Percentiles rank a stretch among this genome's conserved stretches.
phyloP scores from a whole-genome alignment of 2,329 filamentous ascomycete genomes.

The Helicocarpus griseus region DNA sequence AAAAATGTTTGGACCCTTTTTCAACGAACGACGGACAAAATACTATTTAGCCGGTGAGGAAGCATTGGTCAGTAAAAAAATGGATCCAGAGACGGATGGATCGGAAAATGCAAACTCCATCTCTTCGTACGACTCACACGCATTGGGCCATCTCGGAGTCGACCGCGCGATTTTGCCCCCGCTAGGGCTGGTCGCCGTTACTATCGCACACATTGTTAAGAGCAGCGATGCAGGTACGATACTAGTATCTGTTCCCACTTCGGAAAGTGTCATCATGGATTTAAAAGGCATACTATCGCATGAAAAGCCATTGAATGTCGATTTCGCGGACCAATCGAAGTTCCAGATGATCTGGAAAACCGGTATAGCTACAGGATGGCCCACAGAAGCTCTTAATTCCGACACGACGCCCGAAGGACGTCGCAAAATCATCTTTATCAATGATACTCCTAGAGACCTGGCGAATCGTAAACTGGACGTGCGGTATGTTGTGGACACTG shows the following conservation, averaged over 20 bases:
- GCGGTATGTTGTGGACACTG: conserved; percentile 41
- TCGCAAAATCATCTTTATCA: conserved; percentile 43
- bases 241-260: conserved; percentile 40
- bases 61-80: too few relatives aligned
- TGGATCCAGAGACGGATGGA: not conserved
- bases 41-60: too few relatives aligned
- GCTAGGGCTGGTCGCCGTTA: conserved; percentile 32
- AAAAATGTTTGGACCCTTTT: not conserved
- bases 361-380: conserved; percentile 35
- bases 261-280: conserved; percentile 27
- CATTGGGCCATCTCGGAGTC: not conserved
- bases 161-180: conserved; percentile 23
- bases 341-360: conserved; percentile 41
- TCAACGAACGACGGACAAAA: not conserved
- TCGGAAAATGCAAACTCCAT: conserved; percentile 5
- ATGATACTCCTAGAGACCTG: conserved; percentile 43
- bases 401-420: conserved; percentile 29
- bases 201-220: conserved; percentile 38
- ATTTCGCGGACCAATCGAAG: conserved; percentile 31
- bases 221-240: conserved; percentile 37
- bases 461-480: conserved; percentile 44
- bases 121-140: conserved; percentile 15
- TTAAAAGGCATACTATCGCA: conserved; percentile 22
- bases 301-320: conserved; percentile 22
- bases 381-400: too few relatives aligned